phyloP scores from a whole-genome alignment of 371 early-diverging fungal species.

The Homolaphlyctis polyrhiza region DNA sequence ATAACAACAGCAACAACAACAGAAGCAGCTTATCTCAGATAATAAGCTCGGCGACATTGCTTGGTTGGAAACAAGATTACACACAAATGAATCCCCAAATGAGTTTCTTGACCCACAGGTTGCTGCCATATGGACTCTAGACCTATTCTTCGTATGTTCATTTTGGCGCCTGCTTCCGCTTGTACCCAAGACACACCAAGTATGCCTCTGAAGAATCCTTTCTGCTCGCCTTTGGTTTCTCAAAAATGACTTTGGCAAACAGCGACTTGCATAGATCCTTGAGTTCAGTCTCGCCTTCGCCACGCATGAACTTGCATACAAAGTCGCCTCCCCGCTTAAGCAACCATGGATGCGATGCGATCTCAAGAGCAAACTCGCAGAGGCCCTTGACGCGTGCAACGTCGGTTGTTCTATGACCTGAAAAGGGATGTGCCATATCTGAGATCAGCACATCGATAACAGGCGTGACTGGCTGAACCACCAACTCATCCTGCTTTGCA shows the following conservation, averaged over 20 bases:
- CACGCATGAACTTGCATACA: conserved; percentile 63
- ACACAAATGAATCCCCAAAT: not conserved
- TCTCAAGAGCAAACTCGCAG: conserved; percentile 61
- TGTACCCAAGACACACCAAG: conserved; percentile 53
- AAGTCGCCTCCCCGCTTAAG: conserved; percentile 60
- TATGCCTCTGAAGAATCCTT: conserved; percentile 74
- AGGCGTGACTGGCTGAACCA: conserved; percentile 6
- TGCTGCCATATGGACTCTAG: no score
- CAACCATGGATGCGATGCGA: conserved; percentile 45
- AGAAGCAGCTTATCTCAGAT: no score
- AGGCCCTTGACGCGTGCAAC: conserved; percentile 45
- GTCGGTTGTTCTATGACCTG: conserved; percentile 42
- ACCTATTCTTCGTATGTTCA: no score
- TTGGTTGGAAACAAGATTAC: not conserved
- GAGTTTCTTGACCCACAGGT: not conserved
- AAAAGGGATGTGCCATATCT: conserved; percentile 79
- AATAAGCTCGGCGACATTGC: no score
- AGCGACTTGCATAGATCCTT: conserved; percentile 1
- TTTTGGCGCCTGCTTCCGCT: not conserved
- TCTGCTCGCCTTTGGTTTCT: conserved; percentile 67
- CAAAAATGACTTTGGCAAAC: conserved; percentile 36
- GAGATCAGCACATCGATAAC: conserved; percentile 60
- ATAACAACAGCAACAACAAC: no score
- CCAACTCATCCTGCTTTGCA: no score
- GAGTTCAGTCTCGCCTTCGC: conserved; percentile 28